Conservation (phyloP, 495 filamentous ascomycete species). For the Cryomyces antarcticus region DNA sequence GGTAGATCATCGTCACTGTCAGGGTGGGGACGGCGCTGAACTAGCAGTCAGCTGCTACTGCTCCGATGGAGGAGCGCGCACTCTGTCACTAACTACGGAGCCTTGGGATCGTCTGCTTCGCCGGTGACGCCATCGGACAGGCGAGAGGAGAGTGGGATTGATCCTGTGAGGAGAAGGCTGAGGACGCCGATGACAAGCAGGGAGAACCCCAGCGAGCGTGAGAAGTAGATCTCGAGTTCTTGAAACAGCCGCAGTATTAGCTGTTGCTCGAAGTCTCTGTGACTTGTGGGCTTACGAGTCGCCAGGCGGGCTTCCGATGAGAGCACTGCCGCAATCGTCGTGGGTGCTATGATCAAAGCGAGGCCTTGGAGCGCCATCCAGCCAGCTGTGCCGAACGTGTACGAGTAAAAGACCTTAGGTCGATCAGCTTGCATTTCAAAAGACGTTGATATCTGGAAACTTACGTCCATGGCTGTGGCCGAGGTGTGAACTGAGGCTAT, state of each 20-base stretch:
- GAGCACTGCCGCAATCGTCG: constrained; percentile 6
- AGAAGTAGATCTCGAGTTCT: constrained; percentile 57
- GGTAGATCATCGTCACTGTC: constrained; percentile 44
- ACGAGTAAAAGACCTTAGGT: constrained; percentile 39
- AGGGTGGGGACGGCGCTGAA: constrained; percentile 44
- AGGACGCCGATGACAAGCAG: constrained; percentile 45
- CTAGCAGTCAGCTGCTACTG: constrained; percentile 37
- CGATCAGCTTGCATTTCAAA: not conserved
- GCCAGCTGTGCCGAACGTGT: constrained; percentile 28
- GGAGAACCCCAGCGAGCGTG: constrained; percentile 44
- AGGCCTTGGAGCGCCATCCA: constrained; percentile 11
- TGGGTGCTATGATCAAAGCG: constrained; percentile 8
- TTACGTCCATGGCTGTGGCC: not conserved
- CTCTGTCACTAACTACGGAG: not conserved
- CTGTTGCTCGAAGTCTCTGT: not conserved
- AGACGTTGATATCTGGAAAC: not conserved
- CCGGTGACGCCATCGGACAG: constrained; percentile 17
- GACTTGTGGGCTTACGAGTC: not conserved
- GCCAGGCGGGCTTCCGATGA: constrained; percentile 3
- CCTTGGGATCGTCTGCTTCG: constrained; percentile 8
- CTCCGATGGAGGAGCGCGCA: constrained; percentile 19
- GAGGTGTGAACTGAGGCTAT: no score
- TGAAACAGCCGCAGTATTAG: not conserved
- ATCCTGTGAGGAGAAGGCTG: constrained; percentile 49
- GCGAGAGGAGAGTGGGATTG: constrained; percentile 44